Conservation (phyloP, 2,329 filamentous ascomycete genomes). For the Nemania sp. region DNA sequence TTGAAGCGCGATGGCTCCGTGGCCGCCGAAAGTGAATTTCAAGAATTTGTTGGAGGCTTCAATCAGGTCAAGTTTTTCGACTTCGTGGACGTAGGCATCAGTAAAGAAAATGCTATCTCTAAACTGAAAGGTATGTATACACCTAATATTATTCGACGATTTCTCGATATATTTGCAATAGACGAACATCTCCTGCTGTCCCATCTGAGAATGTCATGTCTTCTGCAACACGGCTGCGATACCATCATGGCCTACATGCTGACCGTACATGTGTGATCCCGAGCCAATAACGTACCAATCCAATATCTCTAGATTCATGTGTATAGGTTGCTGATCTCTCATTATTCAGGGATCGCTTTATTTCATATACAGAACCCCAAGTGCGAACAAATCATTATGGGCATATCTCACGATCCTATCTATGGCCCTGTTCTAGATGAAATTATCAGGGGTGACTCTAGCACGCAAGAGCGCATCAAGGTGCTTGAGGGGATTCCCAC, state of each 20-base stretch:
- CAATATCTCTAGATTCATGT: not conserved
- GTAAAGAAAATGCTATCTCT: conserved; percentile 61
- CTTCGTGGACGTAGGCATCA: conserved; percentile 65
- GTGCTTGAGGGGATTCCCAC: conserved; percentile 59
- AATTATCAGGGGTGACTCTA: conserved; percentile 52
- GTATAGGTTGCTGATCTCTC: conserved; percentile 12
- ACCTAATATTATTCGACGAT: not conserved
- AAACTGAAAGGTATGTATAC: conserved; percentile 61
- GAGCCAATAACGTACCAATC: not conserved
- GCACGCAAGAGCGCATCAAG: conserved; percentile 50
- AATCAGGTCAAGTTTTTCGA: conserved; percentile 65
- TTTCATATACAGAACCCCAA: conserved; percentile 65
- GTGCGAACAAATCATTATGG: conserved; percentile 65
- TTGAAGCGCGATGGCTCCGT: conserved; percentile 55
- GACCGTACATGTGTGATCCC: not conserved
- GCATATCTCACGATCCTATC: conserved; percentile 64
- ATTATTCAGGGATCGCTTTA: conserved; percentile 50
- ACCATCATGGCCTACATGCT: not conserved
- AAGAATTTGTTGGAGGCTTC: conserved; percentile 64
- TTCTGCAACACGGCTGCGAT: not conserved
- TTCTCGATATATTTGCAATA: not conserved
- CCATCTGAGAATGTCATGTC: not conserved
- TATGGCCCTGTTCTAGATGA: conserved; percentile 65
- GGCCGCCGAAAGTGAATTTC: conserved; percentile 50
- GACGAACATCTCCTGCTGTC: not conserved